Base-by-base conservation (phyloP, 2,329 filamentous ascomycete species). In the Aureobasidium sp. region DNA sequence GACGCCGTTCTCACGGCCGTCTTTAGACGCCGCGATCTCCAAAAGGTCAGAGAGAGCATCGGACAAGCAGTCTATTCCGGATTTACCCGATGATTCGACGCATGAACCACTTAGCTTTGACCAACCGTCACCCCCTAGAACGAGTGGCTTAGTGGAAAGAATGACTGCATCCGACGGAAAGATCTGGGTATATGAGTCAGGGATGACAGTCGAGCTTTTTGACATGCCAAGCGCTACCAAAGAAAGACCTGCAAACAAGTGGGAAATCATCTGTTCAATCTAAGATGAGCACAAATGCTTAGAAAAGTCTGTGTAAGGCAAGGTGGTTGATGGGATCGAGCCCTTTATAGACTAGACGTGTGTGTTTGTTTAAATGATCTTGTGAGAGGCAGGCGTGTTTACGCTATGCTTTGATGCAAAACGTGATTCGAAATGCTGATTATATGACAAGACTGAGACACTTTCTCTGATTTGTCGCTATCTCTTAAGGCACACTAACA, bases 241-340 rank as follows among this genome's bases (percentile, higher is more conserved):
- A 7, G 52, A 54, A 54, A 54, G 52, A 54, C 52, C 22, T 54
- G n/a, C 14, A 42, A 54, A 11, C 22, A 54, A 54, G 35, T 54
- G 37, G 35, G 17, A 14, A 42, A 54, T 27, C 22, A 54, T 54
- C n/a, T 24, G 15, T 27, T 54, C 17, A 37, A 53, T 24, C 49
- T 53, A 53, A 53, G n/a, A 53, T 53, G 33, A 53, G 48, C 48
- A 50, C 27, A 50, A 50, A 35, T 50, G 48, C 48, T 50, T 50
- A 50, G 48, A 50, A 1, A 15, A 27, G 48, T 50, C n/a, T 50
- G 33, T 50, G 27, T 33, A 50, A 50, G 48, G 48, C 27, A 50
- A 50, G 48, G 48, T 50, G 48, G 48, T 22, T 33, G 48, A 50
- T 50, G 27, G 48, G 48, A 50, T 50, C 48, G 48, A 50, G 48